Base-by-base conservation (phyloP, 2,329 filamentous ascomycete genomes). In the Chrysosporium keratinophilum region DNA sequence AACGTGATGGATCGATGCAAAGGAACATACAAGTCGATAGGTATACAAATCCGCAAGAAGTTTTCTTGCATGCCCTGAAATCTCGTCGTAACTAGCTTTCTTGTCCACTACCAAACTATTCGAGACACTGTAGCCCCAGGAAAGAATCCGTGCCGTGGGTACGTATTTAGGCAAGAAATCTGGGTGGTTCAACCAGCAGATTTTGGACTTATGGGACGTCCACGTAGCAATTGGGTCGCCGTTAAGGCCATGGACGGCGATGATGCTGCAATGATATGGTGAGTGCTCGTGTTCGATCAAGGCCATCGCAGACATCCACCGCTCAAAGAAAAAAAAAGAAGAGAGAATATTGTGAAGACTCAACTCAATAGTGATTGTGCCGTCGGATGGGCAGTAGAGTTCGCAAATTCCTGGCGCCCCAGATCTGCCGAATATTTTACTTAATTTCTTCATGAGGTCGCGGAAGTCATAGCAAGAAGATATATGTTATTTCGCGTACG, bases 191-290 rank as follows among this genome's bases (percentile, higher is more conserved):
- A 74, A 61, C 70, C 71, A 73, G 57, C 60, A 67, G 31, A 65
- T 59, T 3, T 60, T 61, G 5, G 57, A 58, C 43, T 64, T 59
- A 19, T 61, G 51, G 15, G 65, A 62, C n/a, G 66, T 68, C 69
- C 70, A 74, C 44, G 71, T 71, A 28, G 62, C 62, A 28, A 64
- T 62, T 5, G 67, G 63, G 54, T 73, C 58, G 12, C 70, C 70
- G 57, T 69, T 69, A 12, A 74, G 65, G 14, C 71, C 70, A 59
- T 73, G 71, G 33, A 74, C 68, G 5, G 71, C 71, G 28, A 74
- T 64, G 33, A 71, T 69, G 45, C 66, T 66, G 41, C 11, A n/a
- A 4, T 43, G 41, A 28, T 19, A n/a, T 19, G 10, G 41, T 43
- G 15, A 43, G 41, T 19, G 3, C 11, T 43, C 10, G 15, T 42